Conservation (phyloP, 306 rosid genomes). For the Corylus avellana region DNA sequence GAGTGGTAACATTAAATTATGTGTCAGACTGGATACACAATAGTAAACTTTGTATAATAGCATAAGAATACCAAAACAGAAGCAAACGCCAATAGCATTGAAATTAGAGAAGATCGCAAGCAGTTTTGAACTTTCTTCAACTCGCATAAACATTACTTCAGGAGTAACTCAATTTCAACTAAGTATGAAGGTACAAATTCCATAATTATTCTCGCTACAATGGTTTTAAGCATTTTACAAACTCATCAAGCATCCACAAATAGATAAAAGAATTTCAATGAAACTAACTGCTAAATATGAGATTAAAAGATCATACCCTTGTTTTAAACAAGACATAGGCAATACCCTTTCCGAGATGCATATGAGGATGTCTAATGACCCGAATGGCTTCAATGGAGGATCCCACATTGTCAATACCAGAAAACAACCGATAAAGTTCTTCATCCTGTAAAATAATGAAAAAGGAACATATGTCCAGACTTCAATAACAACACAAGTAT, state of each 20-base stretch:
- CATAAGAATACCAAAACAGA: not conserved
- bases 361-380: slow-evolving; percentile 80
- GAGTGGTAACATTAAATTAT: not conserved
- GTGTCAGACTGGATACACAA: not conserved
- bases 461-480: not conserved
- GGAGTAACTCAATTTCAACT: not conserved
- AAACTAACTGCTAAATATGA: not conserved
- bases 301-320: slow-evolving; percentile 47
- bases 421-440: slow-evolving; percentile 83
- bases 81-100: not conserved
- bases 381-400: slow-evolving; percentile 79
- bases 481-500: not conserved
- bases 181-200: not conserved
- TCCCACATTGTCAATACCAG: slow-evolving; percentile 52
- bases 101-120: not conserved
- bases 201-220: not conserved
- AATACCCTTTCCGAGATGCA: slow-evolving; percentile 86
- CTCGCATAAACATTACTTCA: not conserved
- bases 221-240: slow-evolving; percentile 7
- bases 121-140: not conserved
- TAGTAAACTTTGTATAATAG: not conserved
- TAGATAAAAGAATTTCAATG: not conserved
- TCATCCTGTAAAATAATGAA: slow-evolving; percentile 67
- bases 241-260: slow-evolving; percentile 13
- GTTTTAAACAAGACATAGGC: slow-evolving; percentile 84